phyloP scores from a whole-genome alignment of 495 filamentous ascomycete species.

The Rusavskia elegans region DNA sequence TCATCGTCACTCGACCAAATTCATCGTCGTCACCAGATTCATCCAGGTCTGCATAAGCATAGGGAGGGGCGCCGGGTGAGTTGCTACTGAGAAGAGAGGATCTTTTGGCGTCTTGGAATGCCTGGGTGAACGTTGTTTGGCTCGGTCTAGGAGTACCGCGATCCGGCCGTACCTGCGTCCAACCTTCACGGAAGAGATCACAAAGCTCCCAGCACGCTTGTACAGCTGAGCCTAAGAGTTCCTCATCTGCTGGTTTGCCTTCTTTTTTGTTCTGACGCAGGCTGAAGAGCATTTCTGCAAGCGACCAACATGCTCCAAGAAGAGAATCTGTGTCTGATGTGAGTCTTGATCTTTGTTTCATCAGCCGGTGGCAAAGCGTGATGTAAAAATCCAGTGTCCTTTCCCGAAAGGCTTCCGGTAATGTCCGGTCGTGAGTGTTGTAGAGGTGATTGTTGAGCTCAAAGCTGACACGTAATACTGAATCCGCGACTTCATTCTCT shows the following conservation, averaged over 20 bases:
- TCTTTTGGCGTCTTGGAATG: conserved; percentile 30
- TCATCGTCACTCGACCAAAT: conserved; percentile 13
- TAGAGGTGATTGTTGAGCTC: conserved; percentile 91
- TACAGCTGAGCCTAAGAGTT: conserved; percentile 69
- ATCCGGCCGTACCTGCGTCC: conserved; percentile 78
- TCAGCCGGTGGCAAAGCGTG: conserved; percentile 77
- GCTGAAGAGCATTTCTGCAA: conserved; percentile 90
- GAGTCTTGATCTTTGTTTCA: conserved; percentile 72
- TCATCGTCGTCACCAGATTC: conserved; percentile 18
- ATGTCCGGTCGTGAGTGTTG: conserved; percentile 71
- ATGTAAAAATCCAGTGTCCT: conserved; percentile 88
- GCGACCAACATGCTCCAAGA: conserved; percentile 72
- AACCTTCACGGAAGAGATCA: conserved; percentile 85
- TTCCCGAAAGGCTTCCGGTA: conserved; percentile 80
- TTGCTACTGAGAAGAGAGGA: conserved; percentile 13
- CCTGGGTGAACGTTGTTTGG: conserved; percentile 53
- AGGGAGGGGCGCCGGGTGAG: conserved; percentile 12
- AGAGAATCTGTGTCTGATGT: conserved; percentile 70
- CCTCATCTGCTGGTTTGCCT: conserved; percentile 58
- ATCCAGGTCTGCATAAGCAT: conserved; percentile 5
- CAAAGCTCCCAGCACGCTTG: conserved; percentile 93
- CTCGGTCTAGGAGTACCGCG: conserved; percentile 72
- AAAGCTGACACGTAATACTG: conserved; percentile 77
- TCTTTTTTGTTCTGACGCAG: conserved; percentile 70
- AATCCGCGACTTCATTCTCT: conserved; percentile 63